A percentile compares a stretch with the other conserved stretches of the same genome.
phyloP scores from a whole-genome alignment of 2,329 filamentous ascomycete species.

The Trichoderma citrinoviride region DNA sequence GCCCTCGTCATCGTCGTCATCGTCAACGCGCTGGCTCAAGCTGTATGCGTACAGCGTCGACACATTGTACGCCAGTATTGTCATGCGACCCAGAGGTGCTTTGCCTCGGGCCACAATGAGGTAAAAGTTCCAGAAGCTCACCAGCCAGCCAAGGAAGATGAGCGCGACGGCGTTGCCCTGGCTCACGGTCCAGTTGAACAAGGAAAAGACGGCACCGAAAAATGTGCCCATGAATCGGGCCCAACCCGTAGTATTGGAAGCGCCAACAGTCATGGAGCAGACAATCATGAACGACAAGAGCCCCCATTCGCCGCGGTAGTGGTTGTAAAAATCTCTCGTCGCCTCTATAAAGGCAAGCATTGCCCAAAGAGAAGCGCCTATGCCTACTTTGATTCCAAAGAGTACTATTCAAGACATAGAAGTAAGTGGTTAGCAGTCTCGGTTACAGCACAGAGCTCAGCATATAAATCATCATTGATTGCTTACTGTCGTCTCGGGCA shows the following conservation, averaged over 20 bases:
- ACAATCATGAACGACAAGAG: slow-evolving; percentile 93
- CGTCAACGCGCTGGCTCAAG: slow-evolving; percentile 69
- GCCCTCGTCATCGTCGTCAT: slow-evolving; percentile 78
- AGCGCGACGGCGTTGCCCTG: slow-evolving; percentile 68
- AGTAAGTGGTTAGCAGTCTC: neutral
- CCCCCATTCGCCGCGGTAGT: slow-evolving; percentile 94
- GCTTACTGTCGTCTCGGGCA: slow-evolving; percentile 49
- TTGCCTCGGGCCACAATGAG: slow-evolving; percentile 77
- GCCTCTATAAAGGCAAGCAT: slow-evolving; percentile 74
- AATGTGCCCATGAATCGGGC: slow-evolving; percentile 80
- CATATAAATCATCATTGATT: no score
- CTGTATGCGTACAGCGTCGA: slow-evolving; percentile 88
- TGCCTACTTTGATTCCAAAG: slow-evolving; percentile 85
- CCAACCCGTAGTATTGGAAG: slow-evolving; percentile 83
- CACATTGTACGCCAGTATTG: slow-evolving; percentile 89
- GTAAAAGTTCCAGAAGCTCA: slow-evolving; percentile 77
- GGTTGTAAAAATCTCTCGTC: slow-evolving; percentile 72
- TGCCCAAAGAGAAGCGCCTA: slow-evolving; percentile 80
- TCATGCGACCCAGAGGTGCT: slow-evolving; percentile 83
- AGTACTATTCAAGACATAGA: slow-evolving; percentile 39
- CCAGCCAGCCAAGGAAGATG: slow-evolving; percentile 72
- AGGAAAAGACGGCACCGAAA: slow-evolving; percentile 69
- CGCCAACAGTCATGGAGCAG: slow-evolving; percentile 90
- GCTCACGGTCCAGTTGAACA: slow-evolving; percentile 72
- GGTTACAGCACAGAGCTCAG: neutral